phyloP scores from a whole-genome alignment of 805 yeast species.

The Starmerella floricola region DNA sequence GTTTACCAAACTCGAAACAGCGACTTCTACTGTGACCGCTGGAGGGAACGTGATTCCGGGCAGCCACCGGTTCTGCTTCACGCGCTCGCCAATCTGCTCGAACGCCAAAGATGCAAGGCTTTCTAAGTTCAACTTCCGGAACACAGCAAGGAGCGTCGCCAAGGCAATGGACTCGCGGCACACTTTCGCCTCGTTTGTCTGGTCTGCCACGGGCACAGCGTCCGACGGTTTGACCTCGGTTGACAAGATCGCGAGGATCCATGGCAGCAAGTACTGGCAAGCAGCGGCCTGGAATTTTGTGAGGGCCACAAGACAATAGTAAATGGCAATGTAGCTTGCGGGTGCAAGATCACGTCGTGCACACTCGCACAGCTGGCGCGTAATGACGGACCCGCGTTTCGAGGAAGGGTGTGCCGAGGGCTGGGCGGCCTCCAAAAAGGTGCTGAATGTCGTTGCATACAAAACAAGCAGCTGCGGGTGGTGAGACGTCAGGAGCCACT shows the following conservation, averaged over 20 bases:
- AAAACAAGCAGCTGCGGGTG: conserved; percentile 19
- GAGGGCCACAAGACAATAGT: conserved; percentile 16
- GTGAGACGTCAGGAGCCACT: conserved; percentile 22
- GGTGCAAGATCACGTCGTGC: conserved; percentile 4
- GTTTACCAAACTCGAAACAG: conserved; percentile 5
- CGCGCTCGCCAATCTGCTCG: conserved; percentile 12
- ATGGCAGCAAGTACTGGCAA: conserved; percentile 12
- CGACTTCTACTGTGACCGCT: conserved; percentile 9
- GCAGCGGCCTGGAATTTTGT: conserved; percentile 4
- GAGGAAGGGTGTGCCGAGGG: conserved; percentile 2
- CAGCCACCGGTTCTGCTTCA: conserved; percentile 16
- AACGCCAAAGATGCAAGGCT: conserved; percentile 11
- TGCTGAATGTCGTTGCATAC: conserved; percentile 21
- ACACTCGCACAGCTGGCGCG: conserved; percentile 14
- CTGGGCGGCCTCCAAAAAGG: conserved; percentile 17
- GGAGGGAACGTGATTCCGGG: conserved; percentile 22
- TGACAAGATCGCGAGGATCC: conserved; percentile 8
- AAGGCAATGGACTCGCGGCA: conserved; percentile 5
- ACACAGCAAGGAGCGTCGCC: conserved; percentile 13
- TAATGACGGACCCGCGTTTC: conserved; percentile 14
- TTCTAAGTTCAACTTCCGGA: conserved; percentile 5
- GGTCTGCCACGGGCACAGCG: too few species aligned
- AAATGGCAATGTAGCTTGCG: conserved; percentile 18
- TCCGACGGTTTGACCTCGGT: not conserved
- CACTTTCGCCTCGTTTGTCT: not conserved